Conservation (phyloP, 192 early-diverging fungal species). For the Coemansia biformis region DNA sequence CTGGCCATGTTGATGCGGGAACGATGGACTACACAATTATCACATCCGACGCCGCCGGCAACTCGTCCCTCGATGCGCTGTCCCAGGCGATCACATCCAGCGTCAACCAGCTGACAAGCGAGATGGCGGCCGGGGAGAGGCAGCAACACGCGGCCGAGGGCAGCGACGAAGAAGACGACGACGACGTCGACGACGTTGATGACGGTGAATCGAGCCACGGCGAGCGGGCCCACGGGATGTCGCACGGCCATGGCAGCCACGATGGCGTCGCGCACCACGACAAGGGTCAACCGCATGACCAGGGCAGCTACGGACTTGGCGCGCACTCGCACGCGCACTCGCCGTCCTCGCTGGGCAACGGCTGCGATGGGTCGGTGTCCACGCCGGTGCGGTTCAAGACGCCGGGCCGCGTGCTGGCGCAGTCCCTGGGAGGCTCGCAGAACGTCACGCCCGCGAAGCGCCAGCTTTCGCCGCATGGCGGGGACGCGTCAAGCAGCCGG, state of each 20-base stretch:
- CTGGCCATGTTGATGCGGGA: conserved; percentile 17
- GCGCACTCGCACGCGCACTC: conserved; percentile 14
- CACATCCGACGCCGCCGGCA: conserved; percentile 16
- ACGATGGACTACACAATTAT: conserved; percentile 37
- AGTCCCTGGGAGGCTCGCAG: conserved; percentile 3
- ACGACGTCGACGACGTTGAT: too few relatives aligned
- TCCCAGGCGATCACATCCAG: conserved; percentile 38
- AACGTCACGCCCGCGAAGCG: conserved; percentile 32
- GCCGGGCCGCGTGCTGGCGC: too few relatives aligned
- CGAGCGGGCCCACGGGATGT: background rate
- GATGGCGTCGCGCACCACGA: too few relatives aligned
- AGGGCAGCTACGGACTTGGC: conserved; percentile 6
- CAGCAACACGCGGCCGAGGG: conserved; percentile 3
- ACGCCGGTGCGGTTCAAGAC: conserved; percentile 21
- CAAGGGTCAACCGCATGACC: too few relatives aligned
- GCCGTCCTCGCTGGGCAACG: conserved; percentile 1
- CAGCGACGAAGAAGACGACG: too few relatives aligned
- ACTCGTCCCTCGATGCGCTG: conserved; percentile 36
- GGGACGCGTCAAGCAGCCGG: conserved; percentile 23
- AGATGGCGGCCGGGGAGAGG: conserved; percentile 3
- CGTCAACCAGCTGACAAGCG: conserved; percentile 19
- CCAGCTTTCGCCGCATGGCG: conserved; percentile 11
- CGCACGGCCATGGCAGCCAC: too few relatives aligned
- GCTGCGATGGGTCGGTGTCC: background rate
- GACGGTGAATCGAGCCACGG: too few relatives aligned